phyloP scores from a whole-genome alignment of 106 monocot species.

The Apostasia ramifera region DNA sequence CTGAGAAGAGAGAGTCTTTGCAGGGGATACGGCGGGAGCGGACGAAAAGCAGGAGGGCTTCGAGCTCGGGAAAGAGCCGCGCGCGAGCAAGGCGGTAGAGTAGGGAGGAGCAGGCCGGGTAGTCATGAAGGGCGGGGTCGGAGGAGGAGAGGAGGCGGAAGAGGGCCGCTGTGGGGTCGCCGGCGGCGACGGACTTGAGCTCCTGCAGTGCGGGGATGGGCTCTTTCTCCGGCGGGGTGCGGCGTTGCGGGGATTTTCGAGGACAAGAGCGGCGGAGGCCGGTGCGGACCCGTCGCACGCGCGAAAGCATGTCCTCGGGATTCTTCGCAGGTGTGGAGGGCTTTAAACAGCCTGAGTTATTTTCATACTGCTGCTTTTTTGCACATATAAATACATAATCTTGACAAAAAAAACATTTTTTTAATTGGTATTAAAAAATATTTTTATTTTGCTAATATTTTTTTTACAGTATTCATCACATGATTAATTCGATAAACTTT shows the following conservation, averaged over 20 bases:
- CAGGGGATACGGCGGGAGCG: constrained; percentile 37
- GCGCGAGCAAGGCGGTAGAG: constrained; percentile 58
- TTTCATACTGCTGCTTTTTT: too few relatives aligned
- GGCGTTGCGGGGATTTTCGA: neutral
- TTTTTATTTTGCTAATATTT: too few relatives aligned
- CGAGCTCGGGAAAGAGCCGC: constrained; percentile 39
- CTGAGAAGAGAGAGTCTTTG: constrained; percentile 41
- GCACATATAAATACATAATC: too few relatives aligned
- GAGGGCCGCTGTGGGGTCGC: constrained; percentile 26
- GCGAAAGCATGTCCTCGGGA: neutral
- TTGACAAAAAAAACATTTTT: too few relatives aligned
- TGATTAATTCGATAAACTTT: too few relatives aligned
- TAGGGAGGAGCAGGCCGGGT: constrained; percentile 38
- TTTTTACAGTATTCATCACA: too few relatives aligned
- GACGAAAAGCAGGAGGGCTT: constrained; percentile 47
- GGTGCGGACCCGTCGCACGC: constrained; percentile 1
- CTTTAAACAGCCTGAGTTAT: too few relatives aligned
- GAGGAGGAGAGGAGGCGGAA: constrained; percentile 26
- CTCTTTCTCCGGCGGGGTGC: neutral
- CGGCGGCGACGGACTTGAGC: constrained; percentile 33
- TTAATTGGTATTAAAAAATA: too few relatives aligned
- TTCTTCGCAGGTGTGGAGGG: too few relatives aligned
- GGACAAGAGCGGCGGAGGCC: constrained; percentile 8
- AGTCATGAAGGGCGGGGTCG: constrained; percentile 17
- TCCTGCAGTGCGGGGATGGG: constrained; percentile 22